Base-by-base conservation (phyloP, 176 grass and related monocot genomes). In the Juncus effusus region DNA sequence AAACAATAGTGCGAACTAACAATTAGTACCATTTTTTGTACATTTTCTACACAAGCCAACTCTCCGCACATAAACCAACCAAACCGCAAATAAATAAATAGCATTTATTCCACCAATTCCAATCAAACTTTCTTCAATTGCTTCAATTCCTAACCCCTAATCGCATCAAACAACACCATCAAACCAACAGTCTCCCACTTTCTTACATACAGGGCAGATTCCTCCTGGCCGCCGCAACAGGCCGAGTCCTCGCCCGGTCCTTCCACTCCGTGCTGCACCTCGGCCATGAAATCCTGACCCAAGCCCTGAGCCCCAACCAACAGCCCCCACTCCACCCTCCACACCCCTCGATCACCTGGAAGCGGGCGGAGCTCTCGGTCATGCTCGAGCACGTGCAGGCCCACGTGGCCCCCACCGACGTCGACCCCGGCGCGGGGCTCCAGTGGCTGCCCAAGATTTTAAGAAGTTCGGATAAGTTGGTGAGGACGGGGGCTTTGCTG, bases 331-430 rank as follows among this genome's bases (percentile, higher is more conserved):
- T 79, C 54, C 65, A 28, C 19, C 19, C 19, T 28, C 19, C 19
- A 1, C 85, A 97, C 60, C 94, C 88, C 79, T 88, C 86, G 88
- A 93, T 99, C 88, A 89, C 94, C 42, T 93, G 88, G 94, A 92
- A 93, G 74, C 82, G 79, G 38, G 59, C 35, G 54, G 94, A 99
- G 36, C 5, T 82, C 54, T 93, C 88, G 0, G 94, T 99, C 61
- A 86, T 99, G 84, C 88, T 99, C 60, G 70, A 99, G 79, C 85
- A 90, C 75, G 94, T 99, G 79, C 94, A 99, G 73, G 94, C 94
- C 83, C 94, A 99, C 89, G 94, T 99, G 61, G 94, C 94, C 74
- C 94, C 94, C 1, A 99, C 94, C 58, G 94, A 99, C 73, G 88
- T 99, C 45, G 94, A 99, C 65, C 94, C 94, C 67, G 94, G 88